Conservation (phyloP, 805 yeast species). For the Debaryomyces tyrocola region DNA sequence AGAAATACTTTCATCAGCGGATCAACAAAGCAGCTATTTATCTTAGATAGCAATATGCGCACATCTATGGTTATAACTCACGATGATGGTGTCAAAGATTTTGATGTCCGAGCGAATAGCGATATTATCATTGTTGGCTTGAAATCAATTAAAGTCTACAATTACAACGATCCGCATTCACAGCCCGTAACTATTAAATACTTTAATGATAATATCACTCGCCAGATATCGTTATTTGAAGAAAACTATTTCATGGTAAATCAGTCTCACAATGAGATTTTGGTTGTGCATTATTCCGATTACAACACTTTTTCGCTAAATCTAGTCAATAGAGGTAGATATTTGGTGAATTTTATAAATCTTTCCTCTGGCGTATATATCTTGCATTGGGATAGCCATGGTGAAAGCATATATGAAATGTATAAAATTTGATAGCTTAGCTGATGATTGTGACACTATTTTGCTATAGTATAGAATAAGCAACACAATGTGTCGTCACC, state of each 20-base stretch:
- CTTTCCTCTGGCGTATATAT: background rate
- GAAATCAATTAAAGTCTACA: background rate
- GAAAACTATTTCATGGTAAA: slow-evolving; percentile 6
- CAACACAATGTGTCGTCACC: too few species aligned
- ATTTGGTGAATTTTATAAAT: background rate
- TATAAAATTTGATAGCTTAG: background rate
- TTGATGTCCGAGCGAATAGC: background rate
- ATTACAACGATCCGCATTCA: background rate
- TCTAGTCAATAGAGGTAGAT: background rate
- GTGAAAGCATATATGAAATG: background rate
- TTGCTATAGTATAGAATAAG: too few species aligned
- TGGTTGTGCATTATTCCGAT: background rate
- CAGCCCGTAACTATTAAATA: background rate
- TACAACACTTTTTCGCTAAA: background rate
- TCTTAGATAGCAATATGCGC: background rate
- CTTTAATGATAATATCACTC: slow-evolving; percentile 7
- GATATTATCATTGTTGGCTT: slow-evolving; percentile 2
- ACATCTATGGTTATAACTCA: background rate
- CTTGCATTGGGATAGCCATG: background rate
- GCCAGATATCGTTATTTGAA: slow-evolving; percentile 4
- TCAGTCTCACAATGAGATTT: slow-evolving; percentile 5
- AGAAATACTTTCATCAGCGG: background rate
- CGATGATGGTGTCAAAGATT: slow-evolving; percentile 1
- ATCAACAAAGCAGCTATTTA: background rate
- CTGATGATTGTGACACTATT: too few species aligned